Conservation (phyloP, 2,329 filamentous ascomycete species). For the Aspergillaceae sp. region DNA sequence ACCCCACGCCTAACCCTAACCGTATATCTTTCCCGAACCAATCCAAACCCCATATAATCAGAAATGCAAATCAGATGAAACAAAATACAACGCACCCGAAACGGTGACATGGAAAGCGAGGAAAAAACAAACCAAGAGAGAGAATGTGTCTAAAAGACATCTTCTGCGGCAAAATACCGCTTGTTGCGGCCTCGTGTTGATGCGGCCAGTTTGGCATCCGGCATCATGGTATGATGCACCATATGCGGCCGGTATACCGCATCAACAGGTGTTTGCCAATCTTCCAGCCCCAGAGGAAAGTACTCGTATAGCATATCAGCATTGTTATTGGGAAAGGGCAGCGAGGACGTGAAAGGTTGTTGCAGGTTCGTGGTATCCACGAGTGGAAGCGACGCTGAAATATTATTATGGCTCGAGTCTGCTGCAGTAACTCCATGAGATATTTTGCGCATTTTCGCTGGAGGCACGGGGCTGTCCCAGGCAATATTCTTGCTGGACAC, state of each 20-base stretch:
- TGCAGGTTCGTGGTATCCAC: conserved; percentile 25
- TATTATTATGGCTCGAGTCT: conserved; percentile 16
- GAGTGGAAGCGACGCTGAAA: conserved; percentile 25
- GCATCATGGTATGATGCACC: conserved; percentile 73
- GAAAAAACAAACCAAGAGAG: no score
- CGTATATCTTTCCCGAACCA: no score
- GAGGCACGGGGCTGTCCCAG: conserved; percentile 24
- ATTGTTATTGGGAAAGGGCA: conserved; percentile 50
- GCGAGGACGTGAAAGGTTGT: conserved; percentile 49
- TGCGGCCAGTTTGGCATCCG: conserved; percentile 63
- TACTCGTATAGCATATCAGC: conserved; percentile 88
- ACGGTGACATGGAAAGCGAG: no score
- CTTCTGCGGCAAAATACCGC: conserved; percentile 62
- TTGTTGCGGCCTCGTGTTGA: conserved; percentile 57
- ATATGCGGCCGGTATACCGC: conserved; percentile 87
- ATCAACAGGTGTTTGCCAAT: conserved; percentile 85
- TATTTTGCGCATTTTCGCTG: conserved; percentile 32
- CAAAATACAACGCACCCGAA: no score
- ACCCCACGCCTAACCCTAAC: no score
- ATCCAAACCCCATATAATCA: no score
- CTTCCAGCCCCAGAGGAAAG: conserved; percentile 81
- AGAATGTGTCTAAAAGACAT: conserved; percentile 22
- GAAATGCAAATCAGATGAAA: no score
- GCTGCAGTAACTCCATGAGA: conserved; percentile 22
- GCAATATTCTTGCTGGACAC: conserved; percentile 19